Conservation (phyloP, 768 basidiomycete species). For the Filobasidium wieringae region DNA sequence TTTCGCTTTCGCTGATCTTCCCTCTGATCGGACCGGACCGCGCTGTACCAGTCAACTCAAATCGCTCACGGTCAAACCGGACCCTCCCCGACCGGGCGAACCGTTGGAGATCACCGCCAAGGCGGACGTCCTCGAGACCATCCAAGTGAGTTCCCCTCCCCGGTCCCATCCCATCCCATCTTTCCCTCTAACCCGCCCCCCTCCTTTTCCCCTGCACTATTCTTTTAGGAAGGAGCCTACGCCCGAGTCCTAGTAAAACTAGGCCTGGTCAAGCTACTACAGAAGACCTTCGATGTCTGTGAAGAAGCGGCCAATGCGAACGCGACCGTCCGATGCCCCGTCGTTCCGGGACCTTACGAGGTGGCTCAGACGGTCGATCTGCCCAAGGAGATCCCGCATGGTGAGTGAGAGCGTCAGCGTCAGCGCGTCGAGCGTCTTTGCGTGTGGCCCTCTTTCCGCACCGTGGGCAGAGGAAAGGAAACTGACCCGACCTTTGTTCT, state of each 20-base stretch:
- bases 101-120: conserved; percentile 73
- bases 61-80: conserved; percentile 63
- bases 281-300: conserved; percentile 76
- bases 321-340: conserved; percentile 69
- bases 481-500: conserved; percentile 35
- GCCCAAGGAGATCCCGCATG: conserved; percentile 83
- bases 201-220: neutral
- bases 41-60: conserved; percentile 51
- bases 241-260: conserved; percentile 85
- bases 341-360: conserved; percentile 56
- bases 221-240: conserved; percentile 67
- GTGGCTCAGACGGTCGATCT: conserved; percentile 72
- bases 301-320: conserved; percentile 80
- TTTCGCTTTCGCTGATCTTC: neutral
- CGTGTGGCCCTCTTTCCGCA: neutral
- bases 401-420: conserved; percentile 34
- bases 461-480: neutral
- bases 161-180: neutral
- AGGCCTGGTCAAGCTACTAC: conserved; percentile 79
- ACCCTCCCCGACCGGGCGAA: conserved; percentile 78
- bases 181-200: neutral
- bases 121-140: conserved; percentile 48
- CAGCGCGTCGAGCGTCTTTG: neutral
- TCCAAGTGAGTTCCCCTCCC: conserved; percentile 49
- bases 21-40: too few species aligned